A percentile compares a stretch with the other conserved stretches of the same genome.
These are phyloP conservation scores for Taphrina confusa DNA, from an alignment of 1,139 yeast species.

Conservation along the genomic window DNA sequence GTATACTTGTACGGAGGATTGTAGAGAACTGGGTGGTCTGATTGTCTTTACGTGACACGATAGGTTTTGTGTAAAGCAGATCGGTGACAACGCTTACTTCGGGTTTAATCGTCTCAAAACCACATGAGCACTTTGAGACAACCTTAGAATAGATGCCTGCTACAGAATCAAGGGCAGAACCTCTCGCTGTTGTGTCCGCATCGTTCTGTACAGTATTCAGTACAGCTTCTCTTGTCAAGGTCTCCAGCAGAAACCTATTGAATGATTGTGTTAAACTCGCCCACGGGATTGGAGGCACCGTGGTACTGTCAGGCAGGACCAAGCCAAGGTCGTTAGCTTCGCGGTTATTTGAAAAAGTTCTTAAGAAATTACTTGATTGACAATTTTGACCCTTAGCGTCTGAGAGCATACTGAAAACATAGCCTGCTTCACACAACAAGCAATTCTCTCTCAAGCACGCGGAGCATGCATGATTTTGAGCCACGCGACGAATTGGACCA, in stretches of 20 bases:
- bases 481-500: conserved; percentile 67
- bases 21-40: conserved; percentile 36
- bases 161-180: conserved; percentile 16
- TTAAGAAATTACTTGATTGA: conserved; percentile 69
- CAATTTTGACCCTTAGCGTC: conserved; percentile 75
- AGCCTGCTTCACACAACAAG: conserved; percentile 78
- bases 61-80: conserved; percentile 39
- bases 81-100: conserved; percentile 39
- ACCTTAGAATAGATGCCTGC: conserved; percentile 48
- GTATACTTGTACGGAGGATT: conserved; percentile 34
- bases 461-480: conserved; percentile 57
- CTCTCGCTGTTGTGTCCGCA: conserved; percentile 48
- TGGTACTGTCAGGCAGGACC: conserved; percentile 53
- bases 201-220: conserved; percentile 14
- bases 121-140: conserved; percentile 39
- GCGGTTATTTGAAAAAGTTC: conserved; percentile 48
- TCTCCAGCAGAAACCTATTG: conserved; percentile 60
- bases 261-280: conserved; percentile 53
- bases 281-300: conserved; percentile 39
- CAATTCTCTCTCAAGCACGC: conserved; percentile 54
- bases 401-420: conserved; percentile 84
- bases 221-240: conserved; percentile 51
- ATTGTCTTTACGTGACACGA: conserved; percentile 16
- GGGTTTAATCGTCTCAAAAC: conserved; percentile 37
- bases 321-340: conserved; percentile 51